Percentiles rank a stretch among this genome's conserved stretches.
Evolutionary conservation across 805 yeast species (phyloP).

Genomic region (Teunomyces pallodes): DNA sequence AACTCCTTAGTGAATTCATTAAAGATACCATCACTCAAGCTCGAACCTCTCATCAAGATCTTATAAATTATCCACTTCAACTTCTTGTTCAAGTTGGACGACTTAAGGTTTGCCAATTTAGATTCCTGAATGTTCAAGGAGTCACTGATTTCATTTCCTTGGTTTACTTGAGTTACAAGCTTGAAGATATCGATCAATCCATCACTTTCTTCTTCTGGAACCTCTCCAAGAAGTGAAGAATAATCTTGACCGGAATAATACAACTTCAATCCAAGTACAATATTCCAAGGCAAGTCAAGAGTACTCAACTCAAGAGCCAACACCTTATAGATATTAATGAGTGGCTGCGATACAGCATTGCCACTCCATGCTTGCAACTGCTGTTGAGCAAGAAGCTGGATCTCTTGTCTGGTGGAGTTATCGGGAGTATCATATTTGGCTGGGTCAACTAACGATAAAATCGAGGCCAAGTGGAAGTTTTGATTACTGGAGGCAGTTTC

Average conservation of each 20-base stretch:
- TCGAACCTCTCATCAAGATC: conserved; percentile 27
- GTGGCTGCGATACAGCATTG: conserved; percentile 48
- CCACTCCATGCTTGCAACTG: conserved; percentile 70
- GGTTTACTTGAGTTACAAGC: conserved; percentile 12
- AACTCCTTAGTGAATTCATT: conserved; percentile 35
- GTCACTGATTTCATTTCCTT: background rate
- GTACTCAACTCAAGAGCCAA: conserved; percentile 52
- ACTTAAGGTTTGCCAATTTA: background rate
- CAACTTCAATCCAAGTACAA: conserved; percentile 56
- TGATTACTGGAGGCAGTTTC: conserved; percentile 55
- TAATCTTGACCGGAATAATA: conserved; percentile 40
- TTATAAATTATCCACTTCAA: conserved; percentile 54
- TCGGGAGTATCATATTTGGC: conserved; percentile 55
- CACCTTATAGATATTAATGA: conserved; percentile 62
- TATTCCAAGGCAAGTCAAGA: conserved; percentile 61
- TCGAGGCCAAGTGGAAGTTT: conserved; percentile 67
- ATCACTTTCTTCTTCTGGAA: conserved; percentile 11
- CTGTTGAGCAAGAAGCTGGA: conserved; percentile 43
- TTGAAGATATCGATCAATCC: conserved; percentile 19
- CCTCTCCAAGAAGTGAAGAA: background rate
- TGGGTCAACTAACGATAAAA: conserved; percentile 70
- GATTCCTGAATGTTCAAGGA: background rate
- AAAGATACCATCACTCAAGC: conserved; percentile 1
- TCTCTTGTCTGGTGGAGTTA: conserved; percentile 46
- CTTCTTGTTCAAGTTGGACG: conserved; percentile 28